A percentile compares a stretch with the other conserved stretches of the same genome.
phyloP scores from a whole-genome alignment of 148 eudicot genomes.

The Chenopodium formosanum region DNA sequence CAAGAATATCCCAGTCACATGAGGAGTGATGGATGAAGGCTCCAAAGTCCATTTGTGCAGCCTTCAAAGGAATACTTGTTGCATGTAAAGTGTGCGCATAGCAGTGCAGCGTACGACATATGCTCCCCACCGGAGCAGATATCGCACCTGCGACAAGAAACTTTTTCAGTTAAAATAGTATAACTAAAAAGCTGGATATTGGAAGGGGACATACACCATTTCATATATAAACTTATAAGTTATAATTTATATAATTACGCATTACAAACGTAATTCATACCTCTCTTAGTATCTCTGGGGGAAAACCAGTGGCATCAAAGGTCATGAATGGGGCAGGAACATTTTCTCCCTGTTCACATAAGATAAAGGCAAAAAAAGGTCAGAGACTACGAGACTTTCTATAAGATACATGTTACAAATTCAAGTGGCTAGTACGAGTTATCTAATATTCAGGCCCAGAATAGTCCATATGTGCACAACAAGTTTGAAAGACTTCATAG shows the following conservation, averaged over 20 bases:
- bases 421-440: neutral
- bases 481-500: neutral
- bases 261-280: conserved; percentile 36
- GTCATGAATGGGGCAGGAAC: conserved; percentile 97
- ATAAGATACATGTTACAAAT: too few species aligned
- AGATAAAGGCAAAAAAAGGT: conserved; percentile 11
- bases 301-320: conserved; percentile 90
- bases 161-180: conserved; percentile 41
- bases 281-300: conserved; percentile 87
- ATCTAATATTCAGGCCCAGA: too few species aligned
- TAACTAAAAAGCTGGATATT: conserved; percentile 16
- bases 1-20: conserved; percentile 90
- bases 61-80: conserved; percentile 80
- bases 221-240: neutral
- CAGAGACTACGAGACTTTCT: neutral
- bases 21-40: conserved; percentile 84
- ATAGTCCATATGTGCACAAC: neutral
- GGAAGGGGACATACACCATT: conserved; percentile 10
- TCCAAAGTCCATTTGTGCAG: conserved; percentile 94
- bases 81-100: conserved; percentile 60
- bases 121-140: conserved; percentile 99
- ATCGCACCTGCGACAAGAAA: conserved; percentile 99
- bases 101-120: conserved; percentile 99
- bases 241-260: neutral
- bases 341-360: conserved; percentile 70